A percentile compares a stretch with the other conserved stretches of the same genome.
Evolutionary conservation across 768 basidiomycete genomes (phyloP).

Genomic region (Floccularia luteovirens): DNA sequence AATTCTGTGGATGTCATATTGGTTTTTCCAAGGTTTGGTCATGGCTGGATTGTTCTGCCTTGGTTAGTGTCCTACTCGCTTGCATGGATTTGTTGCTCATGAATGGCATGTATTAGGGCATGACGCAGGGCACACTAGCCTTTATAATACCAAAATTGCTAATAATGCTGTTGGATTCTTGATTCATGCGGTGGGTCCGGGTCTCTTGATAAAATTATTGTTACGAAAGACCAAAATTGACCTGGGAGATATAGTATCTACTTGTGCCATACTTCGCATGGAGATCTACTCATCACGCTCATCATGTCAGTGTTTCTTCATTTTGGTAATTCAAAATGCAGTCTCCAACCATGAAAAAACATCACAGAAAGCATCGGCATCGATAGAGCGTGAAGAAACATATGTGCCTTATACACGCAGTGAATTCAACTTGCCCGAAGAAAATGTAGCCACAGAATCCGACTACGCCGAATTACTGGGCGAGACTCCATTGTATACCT

Average conservation of each 20-base stretch:
- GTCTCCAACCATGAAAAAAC: neutral
- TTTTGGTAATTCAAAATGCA: no score
- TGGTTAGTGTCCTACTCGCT: conserved; percentile 19
- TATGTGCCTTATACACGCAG: conserved; percentile 34
- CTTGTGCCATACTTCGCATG: conserved; percentile 48
- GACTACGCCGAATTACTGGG: conserved; percentile 29
- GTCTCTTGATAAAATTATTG: neutral
- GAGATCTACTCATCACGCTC: conserved; percentile 51
- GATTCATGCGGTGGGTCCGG: conserved; percentile 35
- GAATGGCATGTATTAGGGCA: conserved; percentile 21
- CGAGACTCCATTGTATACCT: conserved; percentile 26
- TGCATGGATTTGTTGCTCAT: neutral
- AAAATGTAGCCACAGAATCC: conserved; percentile 14
- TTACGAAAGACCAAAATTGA: no score
- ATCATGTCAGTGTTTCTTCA: conserved; percentile 29
- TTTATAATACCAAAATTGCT: conserved; percentile 24
- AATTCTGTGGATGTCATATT: conserved; percentile 38
- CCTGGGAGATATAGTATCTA: conserved; percentile 20
- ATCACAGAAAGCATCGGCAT: conserved; percentile 40
- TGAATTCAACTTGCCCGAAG: conserved; percentile 22
- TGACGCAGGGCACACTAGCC: conserved; percentile 37
- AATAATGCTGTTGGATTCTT: conserved; percentile 41
- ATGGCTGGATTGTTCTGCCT: conserved; percentile 47
- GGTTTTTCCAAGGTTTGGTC: conserved; percentile 43
- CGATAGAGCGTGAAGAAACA: conserved; percentile 63